Evolutionary conservation across 805 yeast genomes (phyloP).

Genomic region (Starmerella kuoi): DNA sequence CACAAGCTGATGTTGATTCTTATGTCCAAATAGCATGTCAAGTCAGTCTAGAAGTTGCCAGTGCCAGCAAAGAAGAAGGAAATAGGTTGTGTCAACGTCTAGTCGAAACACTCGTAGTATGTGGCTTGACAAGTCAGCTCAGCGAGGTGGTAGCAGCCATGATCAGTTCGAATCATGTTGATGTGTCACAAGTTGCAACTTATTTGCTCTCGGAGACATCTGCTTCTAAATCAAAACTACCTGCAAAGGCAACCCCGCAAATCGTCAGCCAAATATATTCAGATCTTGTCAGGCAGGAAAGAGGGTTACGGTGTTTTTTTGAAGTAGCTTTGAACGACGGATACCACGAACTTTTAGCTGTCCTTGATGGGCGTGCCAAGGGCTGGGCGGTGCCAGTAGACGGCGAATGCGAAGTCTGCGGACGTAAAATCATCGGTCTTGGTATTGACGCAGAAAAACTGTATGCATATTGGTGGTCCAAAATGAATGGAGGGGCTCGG

Average conservation of each 20-base stretch:
- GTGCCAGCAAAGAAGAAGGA: constrained; percentile 17
- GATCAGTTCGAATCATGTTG: constrained; percentile 1
- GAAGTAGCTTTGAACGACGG: constrained; percentile 45
- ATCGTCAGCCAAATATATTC: constrained; percentile 8
- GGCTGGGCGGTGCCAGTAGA: constrained; percentile 54
- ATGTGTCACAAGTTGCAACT: background rate
- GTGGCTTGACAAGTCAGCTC: background rate
- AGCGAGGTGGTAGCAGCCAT: background rate
- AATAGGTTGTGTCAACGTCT: constrained; percentile 34
- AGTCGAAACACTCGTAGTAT: constrained; percentile 32
- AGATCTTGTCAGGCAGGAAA: constrained; percentile 8
- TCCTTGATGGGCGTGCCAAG: constrained; percentile 33
- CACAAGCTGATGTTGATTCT: background rate
- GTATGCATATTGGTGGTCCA: constrained; percentile 25
- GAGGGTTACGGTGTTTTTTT: constrained; percentile 7
- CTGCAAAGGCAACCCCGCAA: background rate
- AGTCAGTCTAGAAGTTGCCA: constrained; percentile 19
- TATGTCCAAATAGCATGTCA: constrained; percentile 22
- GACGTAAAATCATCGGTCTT: constrained; percentile 59
- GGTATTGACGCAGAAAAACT: constrained; percentile 40
- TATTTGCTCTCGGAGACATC: background rate
- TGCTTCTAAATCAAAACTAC: background rate
- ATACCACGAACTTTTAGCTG: constrained; percentile 34
- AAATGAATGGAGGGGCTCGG: background rate
- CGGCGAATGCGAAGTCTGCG: constrained; percentile 64